phyloP scores from a whole-genome alignment of 768 basidiomycete genomes.

The Mycena floridula region DNA sequence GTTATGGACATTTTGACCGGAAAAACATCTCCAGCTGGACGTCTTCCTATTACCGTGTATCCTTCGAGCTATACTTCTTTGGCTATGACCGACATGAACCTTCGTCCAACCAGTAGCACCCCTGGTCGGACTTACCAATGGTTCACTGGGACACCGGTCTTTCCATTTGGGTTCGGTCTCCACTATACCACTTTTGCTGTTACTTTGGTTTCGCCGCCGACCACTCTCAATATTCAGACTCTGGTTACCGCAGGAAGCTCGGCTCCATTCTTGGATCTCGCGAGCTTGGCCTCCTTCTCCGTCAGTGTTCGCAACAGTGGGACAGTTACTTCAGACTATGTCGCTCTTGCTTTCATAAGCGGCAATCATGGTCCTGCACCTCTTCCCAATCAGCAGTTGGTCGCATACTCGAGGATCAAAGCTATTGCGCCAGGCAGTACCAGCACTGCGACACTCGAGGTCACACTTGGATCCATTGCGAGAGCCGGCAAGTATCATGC shows the following conservation, averaged over 20 bases:
- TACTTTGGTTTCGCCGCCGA: slow-evolving; percentile 26
- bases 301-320: slow-evolving; percentile 45
- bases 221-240: slow-evolving; percentile 34
- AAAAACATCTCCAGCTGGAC: slow-evolving; percentile 47
- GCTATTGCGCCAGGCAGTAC: slow-evolving; percentile 21
- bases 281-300: slow-evolving; percentile 45
- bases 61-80: slow-evolving; percentile 41
- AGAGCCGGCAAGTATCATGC: slow-evolving; percentile 43
- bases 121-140: slow-evolving; percentile 57
- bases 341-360: slow-evolving; percentile 45
- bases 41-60: slow-evolving; percentile 49
- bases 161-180: slow-evolving; percentile 47
- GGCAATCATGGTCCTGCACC: slow-evolving; percentile 43
- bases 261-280: slow-evolving; percentile 35
- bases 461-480: slow-evolving; percentile 45
- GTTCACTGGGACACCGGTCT: slow-evolving; percentile 45
- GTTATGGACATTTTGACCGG: slow-evolving; percentile 47
- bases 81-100: slow-evolving; percentile 52
- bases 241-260: slow-evolving; percentile 36
- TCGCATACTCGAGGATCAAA: slow-evolving; percentile 41
- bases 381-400: slow-evolving; percentile 44
- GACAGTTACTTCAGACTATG: slow-evolving; percentile 42
- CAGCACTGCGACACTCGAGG: slow-evolving; percentile 27
- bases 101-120: slow-evolving; percentile 40
- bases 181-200: slow-evolving; percentile 47